A percentile compares a stretch with the other conserved stretches of the same genome.
Conservation (phyloP, 2,329 filamentous ascomycete genomes). For the Metarhizium album region DNA sequence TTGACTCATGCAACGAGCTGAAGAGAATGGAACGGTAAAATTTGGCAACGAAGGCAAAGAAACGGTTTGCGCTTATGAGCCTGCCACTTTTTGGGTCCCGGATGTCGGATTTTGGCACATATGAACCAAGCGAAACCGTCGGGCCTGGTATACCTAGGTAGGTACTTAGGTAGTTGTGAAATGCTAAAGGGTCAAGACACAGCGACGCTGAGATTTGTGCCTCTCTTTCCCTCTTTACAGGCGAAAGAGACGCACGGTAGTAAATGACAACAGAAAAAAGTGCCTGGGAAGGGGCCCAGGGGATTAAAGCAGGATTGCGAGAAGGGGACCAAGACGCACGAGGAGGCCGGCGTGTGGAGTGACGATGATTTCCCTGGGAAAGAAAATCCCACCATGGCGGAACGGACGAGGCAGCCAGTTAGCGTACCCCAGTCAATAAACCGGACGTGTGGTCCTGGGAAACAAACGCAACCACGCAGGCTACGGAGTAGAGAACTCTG, state of each 20-base stretch:
- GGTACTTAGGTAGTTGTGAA: too few species aligned
- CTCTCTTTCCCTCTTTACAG: background rate
- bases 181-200: background rate
- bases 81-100: background rate
- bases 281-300: background rate
- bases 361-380: conserved; percentile 1
- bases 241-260: background rate
- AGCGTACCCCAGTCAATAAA: background rate
- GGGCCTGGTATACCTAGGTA: too few species aligned
- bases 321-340: background rate
- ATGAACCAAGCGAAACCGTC: background rate
- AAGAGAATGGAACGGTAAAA: background rate
- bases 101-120: background rate
- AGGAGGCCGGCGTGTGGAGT: conserved; percentile 1
- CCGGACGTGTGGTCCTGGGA: background rate
- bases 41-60: background rate
- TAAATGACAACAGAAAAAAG: background rate
- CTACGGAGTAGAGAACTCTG: background rate
- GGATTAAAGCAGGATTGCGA: background rate
- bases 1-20: background rate
- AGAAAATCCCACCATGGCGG: conserved; percentile 7
- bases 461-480: conserved; percentile 1
- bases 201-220: background rate
- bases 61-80: background rate
- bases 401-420: background rate